Evolutionary conservation across 345 rosid species (phyloP).

Genomic region (Aethionema arabicum): DNA sequence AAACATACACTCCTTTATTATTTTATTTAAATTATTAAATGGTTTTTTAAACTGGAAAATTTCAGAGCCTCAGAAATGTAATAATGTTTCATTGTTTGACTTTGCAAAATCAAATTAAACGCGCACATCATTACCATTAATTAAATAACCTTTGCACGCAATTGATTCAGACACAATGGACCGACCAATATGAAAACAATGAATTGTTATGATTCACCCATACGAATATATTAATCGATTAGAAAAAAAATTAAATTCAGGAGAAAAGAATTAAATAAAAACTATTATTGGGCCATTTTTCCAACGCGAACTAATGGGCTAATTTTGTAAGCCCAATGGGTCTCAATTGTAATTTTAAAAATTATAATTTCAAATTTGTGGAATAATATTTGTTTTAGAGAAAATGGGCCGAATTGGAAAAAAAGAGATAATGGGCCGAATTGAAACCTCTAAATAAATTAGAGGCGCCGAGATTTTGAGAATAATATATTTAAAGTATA

Average conservation of each 20-base stretch:
- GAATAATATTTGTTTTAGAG: too few species aligned
- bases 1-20: neutral
- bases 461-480: neutral
- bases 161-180: slow-evolving; percentile 32
- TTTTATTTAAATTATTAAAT: neutral
- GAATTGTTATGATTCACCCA: slow-evolving; percentile 17
- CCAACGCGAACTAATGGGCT: too few species aligned
- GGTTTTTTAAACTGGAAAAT: neutral
- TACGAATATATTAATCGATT: neutral
- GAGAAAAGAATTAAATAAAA: too few species aligned
- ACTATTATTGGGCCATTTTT: too few species aligned
- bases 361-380: too few species aligned
- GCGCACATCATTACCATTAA: slow-evolving; percentile 19
- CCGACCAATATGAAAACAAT: slow-evolving; percentile 26
- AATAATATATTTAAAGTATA: neutral
- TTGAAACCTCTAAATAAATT: neutral
- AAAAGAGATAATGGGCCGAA: slow-evolving; percentile 30
- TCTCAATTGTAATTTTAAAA: too few species aligned
- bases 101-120: neutral
- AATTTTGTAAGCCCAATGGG: too few species aligned
- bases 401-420: neutral
- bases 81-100: slow-evolving; percentile 26
- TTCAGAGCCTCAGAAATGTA: slow-evolving; percentile 28
- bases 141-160: slow-evolving; percentile 6
- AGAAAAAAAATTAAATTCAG: too few species aligned